These are phyloP conservation scores for Hypoxylon sp. DNA, from an alignment of 2,329 filamentous ascomycete species.

Conservation along the genomic window DNA sequence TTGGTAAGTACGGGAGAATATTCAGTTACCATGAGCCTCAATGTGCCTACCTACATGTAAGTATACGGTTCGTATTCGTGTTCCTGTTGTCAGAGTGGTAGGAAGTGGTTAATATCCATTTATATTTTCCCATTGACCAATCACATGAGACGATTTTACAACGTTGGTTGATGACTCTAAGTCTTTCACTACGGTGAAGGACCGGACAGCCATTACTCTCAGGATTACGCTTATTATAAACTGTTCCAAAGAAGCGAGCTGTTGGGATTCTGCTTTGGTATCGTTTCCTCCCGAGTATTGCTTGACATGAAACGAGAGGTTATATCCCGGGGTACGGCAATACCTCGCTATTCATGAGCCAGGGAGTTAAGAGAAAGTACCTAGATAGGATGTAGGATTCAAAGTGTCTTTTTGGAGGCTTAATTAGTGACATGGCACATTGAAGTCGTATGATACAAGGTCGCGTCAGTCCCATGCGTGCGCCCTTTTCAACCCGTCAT, in stretches of 20 bases:
- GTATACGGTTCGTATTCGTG: slow-evolving; percentile 24
- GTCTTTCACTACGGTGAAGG: background rate
- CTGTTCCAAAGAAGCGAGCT: background rate
- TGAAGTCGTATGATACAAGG: slow-evolving; percentile 42
- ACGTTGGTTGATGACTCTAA: slow-evolving; percentile 1
- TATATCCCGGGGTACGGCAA: background rate
- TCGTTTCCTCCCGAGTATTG: background rate
- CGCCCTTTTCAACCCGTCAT: slow-evolving; percentile 27
- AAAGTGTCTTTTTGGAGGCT: slow-evolving; percentile 18
- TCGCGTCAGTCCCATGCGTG: slow-evolving; percentile 38
- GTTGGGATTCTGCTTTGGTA: background rate
- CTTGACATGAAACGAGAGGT: background rate
- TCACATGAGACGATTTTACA: slow-evolving; percentile 11
- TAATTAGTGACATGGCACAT: slow-evolving; percentile 40
- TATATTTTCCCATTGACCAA: slow-evolving; percentile 3
- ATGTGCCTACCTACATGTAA: background rate
- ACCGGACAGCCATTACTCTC: background rate
- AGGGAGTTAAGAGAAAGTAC: background rate
- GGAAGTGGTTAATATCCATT: slow-evolving; percentile 1
- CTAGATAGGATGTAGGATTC: slow-evolving; percentile 6
- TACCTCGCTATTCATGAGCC: background rate
- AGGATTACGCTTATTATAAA: background rate
- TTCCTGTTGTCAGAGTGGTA: slow-evolving; percentile 9
- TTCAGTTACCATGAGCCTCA: background rate
- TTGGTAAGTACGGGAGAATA: background rate